Conservation (phyloP, 2,329 filamentous ascomycete genomes). For the Fusarium incarnatum region DNA sequence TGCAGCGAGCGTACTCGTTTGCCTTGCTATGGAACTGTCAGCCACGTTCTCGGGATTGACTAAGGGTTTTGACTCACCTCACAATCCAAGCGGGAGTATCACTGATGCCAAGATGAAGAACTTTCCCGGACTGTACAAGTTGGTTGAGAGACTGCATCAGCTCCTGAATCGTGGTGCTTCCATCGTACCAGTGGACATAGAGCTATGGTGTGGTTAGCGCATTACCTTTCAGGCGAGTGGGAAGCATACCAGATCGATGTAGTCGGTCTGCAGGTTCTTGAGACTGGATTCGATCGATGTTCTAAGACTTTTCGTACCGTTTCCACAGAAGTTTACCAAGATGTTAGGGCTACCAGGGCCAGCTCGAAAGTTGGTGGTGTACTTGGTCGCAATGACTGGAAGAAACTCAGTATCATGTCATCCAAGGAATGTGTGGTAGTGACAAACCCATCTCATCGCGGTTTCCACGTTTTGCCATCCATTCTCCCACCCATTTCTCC, state of each 20-base stretch:
- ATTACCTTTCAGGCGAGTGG: neutral
- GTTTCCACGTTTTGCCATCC: conserved; percentile 73
- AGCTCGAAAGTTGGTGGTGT: conserved; percentile 67
- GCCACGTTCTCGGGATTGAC: neutral
- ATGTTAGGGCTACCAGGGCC: conserved; percentile 57
- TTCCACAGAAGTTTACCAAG: conserved; percentile 67
- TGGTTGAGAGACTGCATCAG: conserved; percentile 76
- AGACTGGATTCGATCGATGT: conserved; percentile 67
- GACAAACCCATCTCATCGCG: conserved; percentile 71
- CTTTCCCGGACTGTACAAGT: conserved; percentile 70
- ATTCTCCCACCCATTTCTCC: conserved; percentile 76
- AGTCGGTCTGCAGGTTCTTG: conserved; percentile 72
- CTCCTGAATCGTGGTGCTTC: conserved; percentile 72
- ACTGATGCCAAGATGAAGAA: conserved; percentile 73
- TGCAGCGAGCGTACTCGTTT: conserved; percentile 75
- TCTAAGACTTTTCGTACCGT: conserved; percentile 71
- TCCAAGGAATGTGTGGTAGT: neutral
- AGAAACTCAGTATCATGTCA: neutral
- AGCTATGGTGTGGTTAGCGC: conserved; percentile 52
- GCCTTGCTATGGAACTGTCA: conserved; percentile 59
- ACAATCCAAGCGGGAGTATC: conserved; percentile 79
- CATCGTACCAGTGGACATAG: conserved; percentile 77
- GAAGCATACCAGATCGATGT: conserved; percentile 70
- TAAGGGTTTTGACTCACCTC: conserved; percentile 46
- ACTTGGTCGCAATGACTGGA: conserved; percentile 76